A percentile compares a stretch with the other conserved stretches of the same genome.
Evolutionary conservation across 768 basidiomycete species (phyloP).

Genomic region (Collybia sordida): DNA sequence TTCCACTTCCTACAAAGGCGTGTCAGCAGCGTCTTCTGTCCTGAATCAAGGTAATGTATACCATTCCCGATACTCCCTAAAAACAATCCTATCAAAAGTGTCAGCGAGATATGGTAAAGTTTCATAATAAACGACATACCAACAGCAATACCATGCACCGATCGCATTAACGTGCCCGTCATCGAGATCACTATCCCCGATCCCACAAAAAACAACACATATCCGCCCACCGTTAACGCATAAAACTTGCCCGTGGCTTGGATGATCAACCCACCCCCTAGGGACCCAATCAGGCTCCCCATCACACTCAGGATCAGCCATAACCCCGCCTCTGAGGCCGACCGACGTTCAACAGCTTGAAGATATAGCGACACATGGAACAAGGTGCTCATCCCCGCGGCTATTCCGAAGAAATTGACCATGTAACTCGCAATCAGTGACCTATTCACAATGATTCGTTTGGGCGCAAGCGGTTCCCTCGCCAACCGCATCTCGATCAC

Average conservation of each 20-base stretch:
- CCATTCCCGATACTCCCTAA: conserved; percentile 40
- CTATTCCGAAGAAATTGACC: conserved; percentile 59
- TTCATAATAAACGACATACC: conserved; percentile 30
- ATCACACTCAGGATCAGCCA: conserved; percentile 50
- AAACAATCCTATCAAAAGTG: conserved; percentile 27
- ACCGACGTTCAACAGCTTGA: conserved; percentile 52
- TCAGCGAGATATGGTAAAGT: not conserved
- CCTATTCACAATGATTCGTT: conserved; percentile 48
- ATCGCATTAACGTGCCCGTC: conserved; percentile 37
- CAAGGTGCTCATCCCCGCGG: conserved; percentile 39
- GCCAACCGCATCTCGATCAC: conserved; percentile 50
- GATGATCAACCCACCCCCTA: conserved; percentile 52
- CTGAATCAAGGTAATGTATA: conserved; percentile 8
- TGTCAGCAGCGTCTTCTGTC: not conserved
- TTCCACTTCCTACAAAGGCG: conserved; percentile 38
- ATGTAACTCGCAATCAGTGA: conserved; percentile 54
- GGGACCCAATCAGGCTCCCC: conserved; percentile 47
- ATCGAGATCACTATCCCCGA: conserved; percentile 33
- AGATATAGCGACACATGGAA: conserved; percentile 59
- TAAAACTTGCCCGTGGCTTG: conserved; percentile 62
- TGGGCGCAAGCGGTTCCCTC: conserved; percentile 60
- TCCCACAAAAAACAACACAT: conserved; percentile 37
- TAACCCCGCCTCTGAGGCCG: conserved; percentile 49
- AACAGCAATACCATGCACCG: conserved; percentile 35
- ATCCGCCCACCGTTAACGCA: conserved; percentile 43